These are phyloP conservation scores for Metschnikowia koreensis DNA, from an alignment of 805 yeast genomes.

Conservation along the genomic window DNA sequence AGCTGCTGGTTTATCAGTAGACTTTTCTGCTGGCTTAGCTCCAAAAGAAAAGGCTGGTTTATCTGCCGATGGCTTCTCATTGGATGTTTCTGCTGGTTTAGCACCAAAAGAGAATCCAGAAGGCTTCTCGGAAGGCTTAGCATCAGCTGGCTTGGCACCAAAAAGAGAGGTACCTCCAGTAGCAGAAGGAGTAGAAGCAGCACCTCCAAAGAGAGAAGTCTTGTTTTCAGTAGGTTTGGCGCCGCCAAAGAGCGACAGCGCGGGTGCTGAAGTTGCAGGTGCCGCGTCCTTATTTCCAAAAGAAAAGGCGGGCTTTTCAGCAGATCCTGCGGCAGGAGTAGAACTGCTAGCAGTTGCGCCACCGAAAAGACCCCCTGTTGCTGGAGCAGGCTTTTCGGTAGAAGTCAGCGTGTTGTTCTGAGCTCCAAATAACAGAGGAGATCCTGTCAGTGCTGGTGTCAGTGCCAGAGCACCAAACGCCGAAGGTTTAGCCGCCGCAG, in stretches of 20 bases:
- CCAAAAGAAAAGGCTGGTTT: conserved; percentile 18
- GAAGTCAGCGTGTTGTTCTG: background rate
- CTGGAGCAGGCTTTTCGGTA: background rate
- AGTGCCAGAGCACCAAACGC: conserved; percentile 2
- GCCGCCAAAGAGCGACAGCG: conserved; percentile 5
- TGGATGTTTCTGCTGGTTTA: conserved; percentile 12
- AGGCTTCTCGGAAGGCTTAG: conserved; percentile 10
- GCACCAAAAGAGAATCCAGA: conserved; percentile 20
- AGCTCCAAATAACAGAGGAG: conserved; percentile 1
- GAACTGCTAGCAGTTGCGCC: conserved; percentile 4
- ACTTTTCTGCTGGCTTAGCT: conserved; percentile 18
- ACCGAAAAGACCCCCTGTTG: conserved; percentile 6
- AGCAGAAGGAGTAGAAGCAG: conserved; percentile 8
- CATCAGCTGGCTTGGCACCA: conserved; percentile 12
- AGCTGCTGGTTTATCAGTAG: conserved; percentile 2
- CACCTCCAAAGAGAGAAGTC: conserved; percentile 9
- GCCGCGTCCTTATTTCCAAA: conserved; percentile 11
- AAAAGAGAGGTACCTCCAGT: conserved; percentile 6
- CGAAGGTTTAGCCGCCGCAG: conserved; percentile 3
- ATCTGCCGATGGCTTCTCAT: conserved; percentile 12
- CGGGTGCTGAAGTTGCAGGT: conserved; percentile 1
- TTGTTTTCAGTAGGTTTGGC: conserved; percentile 20
- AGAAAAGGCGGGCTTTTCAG: conserved; percentile 12
- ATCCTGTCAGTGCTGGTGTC: background rate
- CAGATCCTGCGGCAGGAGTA: conserved; percentile 2